Conservation (phyloP, 768 basidiomycete species). For the Boletus speciosus region DNA sequence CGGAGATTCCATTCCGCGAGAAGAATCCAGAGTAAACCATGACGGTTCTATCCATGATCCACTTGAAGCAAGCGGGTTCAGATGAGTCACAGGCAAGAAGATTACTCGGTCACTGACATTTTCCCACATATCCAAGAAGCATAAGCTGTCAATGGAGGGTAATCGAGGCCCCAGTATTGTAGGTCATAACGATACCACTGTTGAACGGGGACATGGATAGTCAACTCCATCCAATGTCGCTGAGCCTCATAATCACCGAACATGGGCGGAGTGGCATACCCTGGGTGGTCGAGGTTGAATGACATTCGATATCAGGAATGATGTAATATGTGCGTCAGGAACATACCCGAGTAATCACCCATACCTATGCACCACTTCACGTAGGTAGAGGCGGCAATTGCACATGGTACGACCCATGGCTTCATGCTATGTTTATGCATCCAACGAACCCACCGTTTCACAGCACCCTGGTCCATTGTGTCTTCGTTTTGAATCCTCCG, state of each 20-base stretch:
- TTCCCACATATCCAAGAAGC: constrained; percentile 79
- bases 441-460: constrained; percentile 69
- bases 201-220: constrained; percentile 65
- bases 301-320: neutral
- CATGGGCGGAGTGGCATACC: constrained; percentile 71
- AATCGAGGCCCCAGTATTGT: constrained; percentile 93
- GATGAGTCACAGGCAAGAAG: constrained; percentile 2
- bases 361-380: constrained; percentile 71
- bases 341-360: constrained; percentile 80
- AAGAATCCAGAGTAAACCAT: constrained; percentile 70
- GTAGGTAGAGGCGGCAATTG: constrained; percentile 50
- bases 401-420: constrained; percentile 54
- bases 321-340: neutral
- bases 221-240: constrained; percentile 93
- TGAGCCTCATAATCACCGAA: constrained; percentile 94
- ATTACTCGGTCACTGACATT: constrained; percentile 48
- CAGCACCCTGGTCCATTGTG: constrained; percentile 40
- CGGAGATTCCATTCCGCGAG: constrained; percentile 73
- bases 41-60: constrained; percentile 48
- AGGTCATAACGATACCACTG: constrained; percentile 90
- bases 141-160: constrained; percentile 91
- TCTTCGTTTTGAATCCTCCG: constrained; percentile 13
- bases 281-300: constrained; percentile 32
- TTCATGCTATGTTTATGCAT: constrained; percentile 69
- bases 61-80: constrained; percentile 27